Conservation (phyloP, 2,329 filamentous ascomycete genomes). For the Neocucurbitaria cava region DNA sequence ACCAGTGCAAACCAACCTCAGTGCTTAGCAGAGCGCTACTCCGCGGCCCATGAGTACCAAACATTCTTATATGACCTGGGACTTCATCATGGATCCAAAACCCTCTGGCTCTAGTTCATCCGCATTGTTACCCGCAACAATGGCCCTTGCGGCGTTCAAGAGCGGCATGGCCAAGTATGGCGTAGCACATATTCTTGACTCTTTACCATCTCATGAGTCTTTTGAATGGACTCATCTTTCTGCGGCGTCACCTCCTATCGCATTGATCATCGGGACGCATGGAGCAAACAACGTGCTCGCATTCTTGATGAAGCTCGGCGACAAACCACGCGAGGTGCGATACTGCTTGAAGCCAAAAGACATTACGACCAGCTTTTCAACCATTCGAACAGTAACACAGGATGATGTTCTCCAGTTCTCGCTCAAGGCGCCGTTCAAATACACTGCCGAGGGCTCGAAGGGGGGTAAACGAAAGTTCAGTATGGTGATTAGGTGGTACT, state of each 20-base stretch:
- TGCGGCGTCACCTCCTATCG: neutral
- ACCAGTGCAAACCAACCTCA: neutral
- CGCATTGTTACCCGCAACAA: neutral
- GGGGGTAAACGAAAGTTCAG: constrained; percentile 10
- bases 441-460: constrained; percentile 1
- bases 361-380: neutral
- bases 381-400: neutral
- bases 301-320: constrained; percentile 5
- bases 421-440: constrained; percentile 15
- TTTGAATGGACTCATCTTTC: constrained; percentile 9
- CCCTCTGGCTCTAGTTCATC: neutral
- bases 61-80: neutral
- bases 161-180: constrained; percentile 6
- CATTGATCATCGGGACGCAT: constrained; percentile 5
- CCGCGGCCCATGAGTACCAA: neutral
- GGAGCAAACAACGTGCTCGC: constrained; percentile 10
- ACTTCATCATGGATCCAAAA: neutral
- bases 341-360: constrained; percentile 4
- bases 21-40: neutral
- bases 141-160: constrained; percentile 8
- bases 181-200: constrained; percentile 4
- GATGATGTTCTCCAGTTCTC: constrained; percentile 7
- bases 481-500: constrained; percentile 15
- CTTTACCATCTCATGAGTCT: constrained; percentile 6
- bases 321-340: constrained; percentile 10